Evolutionary conservation across 306 rosid species (phyloP).

Genomic region (Dalbergia cultrata): DNA sequence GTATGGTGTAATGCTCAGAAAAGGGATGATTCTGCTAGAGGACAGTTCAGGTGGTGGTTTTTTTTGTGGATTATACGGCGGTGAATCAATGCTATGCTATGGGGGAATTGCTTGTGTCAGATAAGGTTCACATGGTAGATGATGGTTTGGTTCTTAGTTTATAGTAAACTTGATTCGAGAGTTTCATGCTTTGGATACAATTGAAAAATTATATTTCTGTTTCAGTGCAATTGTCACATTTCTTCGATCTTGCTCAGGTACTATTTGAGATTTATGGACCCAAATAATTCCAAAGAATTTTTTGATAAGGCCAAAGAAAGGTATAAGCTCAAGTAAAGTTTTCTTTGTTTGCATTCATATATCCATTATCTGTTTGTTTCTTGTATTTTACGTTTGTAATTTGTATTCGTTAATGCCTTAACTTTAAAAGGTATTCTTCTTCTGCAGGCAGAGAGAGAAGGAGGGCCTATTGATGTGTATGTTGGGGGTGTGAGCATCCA

Average conservation of each 20-base stretch:
- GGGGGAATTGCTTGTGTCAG: no score
- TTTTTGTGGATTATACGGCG: no score
- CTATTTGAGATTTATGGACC: slow-evolving; percentile 97
- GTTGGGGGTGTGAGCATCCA: slow-evolving; percentile 98
- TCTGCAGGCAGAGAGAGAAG: slow-evolving; percentile 86
- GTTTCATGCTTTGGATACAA: no score
- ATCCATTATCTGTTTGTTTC: slow-evolving; percentile 15
- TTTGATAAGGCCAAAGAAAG: slow-evolving; percentile 80
- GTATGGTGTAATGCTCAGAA: no score
- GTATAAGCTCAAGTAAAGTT: slow-evolving; percentile 48
- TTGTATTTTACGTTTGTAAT: slow-evolving; percentile 4
- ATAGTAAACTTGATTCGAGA: no score
- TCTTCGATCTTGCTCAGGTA: slow-evolving; percentile 69
- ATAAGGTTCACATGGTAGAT: no score
- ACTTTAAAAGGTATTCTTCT: slow-evolving; percentile 40
- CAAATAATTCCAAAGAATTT: slow-evolving; percentile 77
- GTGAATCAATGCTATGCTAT: no score
- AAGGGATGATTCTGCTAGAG: no score
- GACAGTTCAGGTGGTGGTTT: no score
- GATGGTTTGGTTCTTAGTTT: no score
- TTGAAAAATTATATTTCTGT: background rate
- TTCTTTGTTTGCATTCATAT: slow-evolving; percentile 32
- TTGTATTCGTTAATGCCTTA: slow-evolving; percentile 29
- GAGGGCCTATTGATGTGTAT: slow-evolving; percentile 93
- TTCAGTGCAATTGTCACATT: slow-evolving; percentile 25